phyloP scores from a whole-genome alignment of 140 eudicot genomes.

The Anethum foeniculum region DNA sequence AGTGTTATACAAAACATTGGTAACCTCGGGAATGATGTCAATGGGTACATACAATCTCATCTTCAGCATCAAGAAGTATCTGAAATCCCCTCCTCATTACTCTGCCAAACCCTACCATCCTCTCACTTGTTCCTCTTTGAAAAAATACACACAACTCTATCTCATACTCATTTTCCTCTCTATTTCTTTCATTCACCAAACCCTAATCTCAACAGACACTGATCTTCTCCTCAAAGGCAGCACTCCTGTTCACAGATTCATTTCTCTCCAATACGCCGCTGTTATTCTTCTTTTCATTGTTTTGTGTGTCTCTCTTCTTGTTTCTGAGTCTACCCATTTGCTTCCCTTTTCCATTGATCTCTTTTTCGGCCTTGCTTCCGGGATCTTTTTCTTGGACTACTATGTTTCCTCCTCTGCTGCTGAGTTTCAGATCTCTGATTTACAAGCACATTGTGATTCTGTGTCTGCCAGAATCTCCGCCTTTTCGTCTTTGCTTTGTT shows the following conservation, averaged over 20 bases:
- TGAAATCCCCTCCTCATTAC: slow-evolving; percentile 66
- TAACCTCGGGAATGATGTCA: slow-evolving; percentile 43
- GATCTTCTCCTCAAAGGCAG: slow-evolving; percentile 79
- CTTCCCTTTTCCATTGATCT: slow-evolving; percentile 68
- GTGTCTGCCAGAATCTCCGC: slow-evolving; percentile 55
- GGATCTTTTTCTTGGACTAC: slow-evolving; percentile 58
- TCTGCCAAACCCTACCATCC: slow-evolving; percentile 73
- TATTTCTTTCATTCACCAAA: slow-evolving; percentile 51
- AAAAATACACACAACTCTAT: slow-evolving; percentile 48
- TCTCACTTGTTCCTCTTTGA: slow-evolving; percentile 16
- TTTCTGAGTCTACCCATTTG: slow-evolving; percentile 52
- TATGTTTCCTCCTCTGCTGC: slow-evolving; percentile 52
- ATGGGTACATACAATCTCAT: slow-evolving; percentile 75
- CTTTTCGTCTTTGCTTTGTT: slow-evolving; percentile 40
- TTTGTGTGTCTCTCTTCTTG: slow-evolving; percentile 41
- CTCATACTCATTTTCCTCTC: slow-evolving; percentile 53
- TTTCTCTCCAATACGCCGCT: slow-evolving; percentile 70
- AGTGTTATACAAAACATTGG: slow-evolving; percentile 45
- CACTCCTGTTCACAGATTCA: slow-evolving; percentile 74
- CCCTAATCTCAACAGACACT: slow-evolving; percentile 40
- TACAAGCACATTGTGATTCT: slow-evolving; percentile 65
- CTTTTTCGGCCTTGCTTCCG: slow-evolving; percentile 53
- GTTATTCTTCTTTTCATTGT: slow-evolving; percentile 49
- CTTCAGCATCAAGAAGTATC: slow-evolving; percentile 53
- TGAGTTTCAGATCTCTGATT: slow-evolving; percentile 59